Evolutionary conservation across 2,329 filamentous ascomycete genomes (phyloP), one percentile per base, ranked within the genome.

Genomic region (Clarireedia hainanense): DNA sequence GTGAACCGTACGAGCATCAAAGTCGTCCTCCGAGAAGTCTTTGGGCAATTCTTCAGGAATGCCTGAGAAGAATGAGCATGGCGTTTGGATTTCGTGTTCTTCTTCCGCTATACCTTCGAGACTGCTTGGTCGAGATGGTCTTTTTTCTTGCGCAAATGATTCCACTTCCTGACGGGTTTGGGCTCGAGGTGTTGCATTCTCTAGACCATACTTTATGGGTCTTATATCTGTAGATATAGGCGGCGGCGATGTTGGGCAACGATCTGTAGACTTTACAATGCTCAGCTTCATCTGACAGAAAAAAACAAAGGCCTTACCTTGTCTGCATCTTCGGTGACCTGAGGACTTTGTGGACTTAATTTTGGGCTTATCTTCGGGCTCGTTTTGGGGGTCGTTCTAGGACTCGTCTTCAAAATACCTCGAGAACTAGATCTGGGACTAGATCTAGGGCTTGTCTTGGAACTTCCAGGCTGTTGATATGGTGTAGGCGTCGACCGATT

Each of bases 151-250:
- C 27, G 82, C 65, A 24, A 75, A 67, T 40, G 71, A 75, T 55
- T 85, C 80, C 60, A 89, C 80, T 58, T 95, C 89, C 63, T 90
- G 81, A 52, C 89, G 75, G 54, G 89, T 92, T 67, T 95, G 89
- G 2, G 91, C 91, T 63, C 85, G 83, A 7, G 91, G 91, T 1
- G 91, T 96, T 46, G 85, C 80, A 62, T 79, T 79, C 54, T 89
- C 85, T 34, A 83, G 68, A 65, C 81, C 86, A 67, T 86, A 90
- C 52, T 77, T 74, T 17, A 78, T 75, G 46, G 80, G 83, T 56
- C 83, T 80, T 24, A 95, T 77, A 63, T 89, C 79, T 24, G 91
- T 95, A 30, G 86, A 85, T 47, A 95, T 80, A 4, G 89, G 86
- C 1, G 88, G 86, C 42, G 78, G 77, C 50, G 80, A 80, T n/a